Conservation (phyloP, 2,329 filamentous ascomycete species). For the Verticillium klebahnii region DNA sequence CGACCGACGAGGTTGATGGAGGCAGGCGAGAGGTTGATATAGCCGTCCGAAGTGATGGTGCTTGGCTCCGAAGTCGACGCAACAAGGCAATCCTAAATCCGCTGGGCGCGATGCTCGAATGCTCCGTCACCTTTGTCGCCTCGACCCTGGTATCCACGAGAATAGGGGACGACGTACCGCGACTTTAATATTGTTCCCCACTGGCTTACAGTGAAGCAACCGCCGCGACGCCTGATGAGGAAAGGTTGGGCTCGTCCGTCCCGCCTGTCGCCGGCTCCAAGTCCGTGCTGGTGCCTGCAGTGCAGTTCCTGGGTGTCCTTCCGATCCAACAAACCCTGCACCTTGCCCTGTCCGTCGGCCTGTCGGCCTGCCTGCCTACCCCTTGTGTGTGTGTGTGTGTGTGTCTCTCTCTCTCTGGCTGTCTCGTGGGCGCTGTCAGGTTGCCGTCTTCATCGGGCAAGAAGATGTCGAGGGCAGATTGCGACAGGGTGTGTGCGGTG, state of each 20-base stretch:
- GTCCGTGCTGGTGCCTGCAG: background rate
- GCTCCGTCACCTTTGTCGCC: background rate
- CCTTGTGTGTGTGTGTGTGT: background rate
- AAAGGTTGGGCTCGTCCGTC: background rate
- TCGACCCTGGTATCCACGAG: background rate
- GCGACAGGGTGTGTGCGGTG: too few species aligned
- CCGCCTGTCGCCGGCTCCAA: background rate
- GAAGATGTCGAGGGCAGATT: too few species aligned
- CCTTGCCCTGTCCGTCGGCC: background rate
- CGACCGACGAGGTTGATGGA: background rate
- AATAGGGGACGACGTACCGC: background rate
- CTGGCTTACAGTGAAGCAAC: constrained; percentile 8
- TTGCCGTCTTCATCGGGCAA: too few species aligned
- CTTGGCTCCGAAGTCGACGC: background rate
- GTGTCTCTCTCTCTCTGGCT: too few species aligned
- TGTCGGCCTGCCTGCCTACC: background rate
- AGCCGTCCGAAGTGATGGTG: background rate
- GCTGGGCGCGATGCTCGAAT: background rate
- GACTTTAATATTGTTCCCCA: constrained; percentile 15
- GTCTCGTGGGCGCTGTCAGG: too few species aligned
- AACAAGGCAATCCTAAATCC: background rate
- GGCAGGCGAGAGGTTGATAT: background rate
- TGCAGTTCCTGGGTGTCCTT: background rate
- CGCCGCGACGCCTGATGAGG: constrained; percentile 2
- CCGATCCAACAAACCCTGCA: background rate